These are phyloP conservation scores for Fusarium acutatum DNA, from an alignment of 2,329 filamentous ascomycete genomes.

Conservation along the genomic window DNA sequence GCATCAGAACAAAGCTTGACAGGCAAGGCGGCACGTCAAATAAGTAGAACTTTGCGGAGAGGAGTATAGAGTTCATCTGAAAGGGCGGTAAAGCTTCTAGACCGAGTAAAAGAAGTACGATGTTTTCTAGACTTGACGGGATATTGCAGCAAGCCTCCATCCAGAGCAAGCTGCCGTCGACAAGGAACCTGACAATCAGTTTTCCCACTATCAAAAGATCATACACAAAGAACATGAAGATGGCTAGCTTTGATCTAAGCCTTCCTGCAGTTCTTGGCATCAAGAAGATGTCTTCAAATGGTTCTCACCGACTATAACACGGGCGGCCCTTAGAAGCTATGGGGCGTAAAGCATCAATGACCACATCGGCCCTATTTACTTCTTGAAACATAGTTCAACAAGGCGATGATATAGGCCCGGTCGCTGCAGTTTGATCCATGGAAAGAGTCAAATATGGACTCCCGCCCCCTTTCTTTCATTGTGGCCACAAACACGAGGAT, in stretches of 20 bases:
- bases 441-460: neutral
- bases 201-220: neutral
- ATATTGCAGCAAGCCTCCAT: constrained; percentile 4
- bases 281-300: neutral
- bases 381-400: neutral
- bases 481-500: neutral
- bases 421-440: neutral
- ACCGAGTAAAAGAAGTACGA: neutral
- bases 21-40: neutral
- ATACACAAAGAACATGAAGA: neutral
- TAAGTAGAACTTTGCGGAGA: neutral
- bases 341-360: neutral
- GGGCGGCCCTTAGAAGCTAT: neutral
- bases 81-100: neutral
- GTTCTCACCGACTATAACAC: neutral
- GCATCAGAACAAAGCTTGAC: neutral
- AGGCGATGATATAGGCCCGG: neutral
- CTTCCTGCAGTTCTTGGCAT: neutral
- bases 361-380: neutral
- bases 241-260: neutral
- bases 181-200: neutral
- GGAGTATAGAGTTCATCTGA: neutral
- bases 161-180: neutral
- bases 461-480: constrained; percentile 11
- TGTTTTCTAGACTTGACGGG: neutral